These are phyloP conservation scores for Grosmannia serpens DNA, from an alignment of 2,329 filamentous ascomycete species.

Conservation along the genomic window DNA sequence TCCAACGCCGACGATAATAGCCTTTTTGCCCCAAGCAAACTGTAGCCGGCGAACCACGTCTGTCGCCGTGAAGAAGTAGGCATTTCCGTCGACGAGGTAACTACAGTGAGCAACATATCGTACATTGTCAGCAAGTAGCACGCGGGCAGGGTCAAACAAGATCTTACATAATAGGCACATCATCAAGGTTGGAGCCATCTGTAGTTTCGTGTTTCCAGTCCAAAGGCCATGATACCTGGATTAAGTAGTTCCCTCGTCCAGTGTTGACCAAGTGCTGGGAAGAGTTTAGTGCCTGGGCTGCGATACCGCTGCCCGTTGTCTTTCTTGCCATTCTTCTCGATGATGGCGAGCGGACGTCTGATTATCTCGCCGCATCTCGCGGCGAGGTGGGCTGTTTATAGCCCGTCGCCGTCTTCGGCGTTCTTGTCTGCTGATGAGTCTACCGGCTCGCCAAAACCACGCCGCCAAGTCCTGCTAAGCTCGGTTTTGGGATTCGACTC, in stretches of 20 bases:
- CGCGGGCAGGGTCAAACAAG: no score
- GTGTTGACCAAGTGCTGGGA: constrained; percentile 5
- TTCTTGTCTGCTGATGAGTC: no score
- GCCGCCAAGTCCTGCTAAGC: no score
- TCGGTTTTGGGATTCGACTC: no score
- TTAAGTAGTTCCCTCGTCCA: constrained; percentile 1
- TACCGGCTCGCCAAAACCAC: no score
- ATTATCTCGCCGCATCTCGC: no score
- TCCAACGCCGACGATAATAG: constrained; percentile 8
- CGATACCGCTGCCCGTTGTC: background rate
- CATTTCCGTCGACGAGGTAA: constrained; percentile 7
- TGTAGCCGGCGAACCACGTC: constrained; percentile 7
- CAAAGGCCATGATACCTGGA: constrained; percentile 8
- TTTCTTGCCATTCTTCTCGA: background rate
- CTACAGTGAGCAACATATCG: no score
- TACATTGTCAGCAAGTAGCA: no score
- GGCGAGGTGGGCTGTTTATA: no score
- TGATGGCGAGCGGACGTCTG: no score
- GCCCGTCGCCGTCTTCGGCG: no score
- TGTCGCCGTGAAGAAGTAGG: constrained; percentile 8
- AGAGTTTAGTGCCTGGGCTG: constrained; percentile 3
- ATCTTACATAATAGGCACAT: constrained; percentile 1
- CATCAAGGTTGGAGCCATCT: background rate
- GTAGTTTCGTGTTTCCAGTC: constrained; percentile 3
- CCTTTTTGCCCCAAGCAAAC: background rate